These are phyloP conservation scores for Lomentospora prolificans DNA, from an alignment of 2,329 filamentous ascomycete genomes.

Conservation along the genomic window DNA sequence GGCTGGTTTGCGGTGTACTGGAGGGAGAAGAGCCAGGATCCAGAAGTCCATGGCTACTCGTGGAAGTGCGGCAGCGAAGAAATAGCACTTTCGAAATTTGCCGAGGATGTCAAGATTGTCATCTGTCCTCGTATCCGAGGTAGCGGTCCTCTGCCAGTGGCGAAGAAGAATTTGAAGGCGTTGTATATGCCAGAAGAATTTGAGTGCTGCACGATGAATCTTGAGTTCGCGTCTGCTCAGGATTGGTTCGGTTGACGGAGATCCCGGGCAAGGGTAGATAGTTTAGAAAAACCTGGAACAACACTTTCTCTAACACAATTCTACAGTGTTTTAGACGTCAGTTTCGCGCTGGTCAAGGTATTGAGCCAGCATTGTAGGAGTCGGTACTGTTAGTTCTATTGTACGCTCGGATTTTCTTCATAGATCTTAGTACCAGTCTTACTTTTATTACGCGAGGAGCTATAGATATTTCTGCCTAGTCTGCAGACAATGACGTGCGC, in stretches of 20 bases:
- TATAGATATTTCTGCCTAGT: too few relatives aligned
- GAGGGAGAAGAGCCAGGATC: not conserved
- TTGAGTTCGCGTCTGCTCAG: not conserved
- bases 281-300: too few relatives aligned
- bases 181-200: not conserved
- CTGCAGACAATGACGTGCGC: too few relatives aligned
- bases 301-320: too few relatives aligned
- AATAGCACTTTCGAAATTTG: not conserved
- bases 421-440: too few relatives aligned
- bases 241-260: not conserved
- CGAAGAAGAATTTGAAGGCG: not conserved
- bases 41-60: not conserved
- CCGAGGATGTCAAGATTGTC: not conserved
- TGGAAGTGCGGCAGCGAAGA: not conserved
- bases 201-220: not conserved
- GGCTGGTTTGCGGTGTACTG: not conserved
- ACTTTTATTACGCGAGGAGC: too few relatives aligned
- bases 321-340: too few relatives aligned
- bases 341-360: too few relatives aligned
- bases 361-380: too few relatives aligned
- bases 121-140: not conserved
- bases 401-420: too few relatives aligned
- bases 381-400: too few relatives aligned
- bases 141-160: not conserved
- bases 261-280: too few relatives aligned